Conservation (phyloP, 148 eudicot genomes). For the Cornus florida region DNA sequence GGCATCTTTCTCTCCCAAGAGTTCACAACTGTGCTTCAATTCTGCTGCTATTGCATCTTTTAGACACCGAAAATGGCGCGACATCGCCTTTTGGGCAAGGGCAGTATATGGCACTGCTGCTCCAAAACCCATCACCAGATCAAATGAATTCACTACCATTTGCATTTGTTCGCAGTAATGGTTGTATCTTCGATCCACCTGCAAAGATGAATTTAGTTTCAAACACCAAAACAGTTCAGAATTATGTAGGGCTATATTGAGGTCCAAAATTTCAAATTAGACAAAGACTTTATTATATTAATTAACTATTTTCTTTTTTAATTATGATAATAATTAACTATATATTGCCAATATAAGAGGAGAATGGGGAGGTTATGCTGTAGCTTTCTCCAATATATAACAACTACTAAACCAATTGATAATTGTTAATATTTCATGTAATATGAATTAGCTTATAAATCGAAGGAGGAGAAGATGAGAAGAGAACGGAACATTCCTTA, state of each 20-base stretch:
- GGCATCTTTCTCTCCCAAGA: slow-evolving; percentile 80
- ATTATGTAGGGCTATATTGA: too few species aligned
- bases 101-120: slow-evolving; percentile 83
- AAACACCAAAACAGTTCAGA: too few species aligned
- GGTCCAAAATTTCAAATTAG: too few species aligned
- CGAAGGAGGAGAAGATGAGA: too few species aligned
- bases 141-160: slow-evolving; percentile 92
- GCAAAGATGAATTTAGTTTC: not conserved
- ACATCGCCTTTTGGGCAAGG: slow-evolving; percentile 92
- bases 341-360: too few species aligned
- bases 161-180: slow-evolving; percentile 96
- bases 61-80: slow-evolving; percentile 87
- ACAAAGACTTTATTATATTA: not conserved
- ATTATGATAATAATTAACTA: too few species aligned
- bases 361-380: not conserved
- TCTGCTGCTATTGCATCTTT: slow-evolving; percentile 75
- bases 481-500: too few species aligned
- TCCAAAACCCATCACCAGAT: slow-evolving; percentile 85
- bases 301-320: too few species aligned
- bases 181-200: slow-evolving; percentile 91
- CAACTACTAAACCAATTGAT: too few species aligned
- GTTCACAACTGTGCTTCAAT: slow-evolving; percentile 76
- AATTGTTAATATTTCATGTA: too few species aligned
- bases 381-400: not conserved
- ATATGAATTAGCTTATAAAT: too few species aligned